These are phyloP conservation scores for Stephania cephalantha DNA, from an alignment of 164 flowering plant species.

Conservation along the genomic window DNA sequence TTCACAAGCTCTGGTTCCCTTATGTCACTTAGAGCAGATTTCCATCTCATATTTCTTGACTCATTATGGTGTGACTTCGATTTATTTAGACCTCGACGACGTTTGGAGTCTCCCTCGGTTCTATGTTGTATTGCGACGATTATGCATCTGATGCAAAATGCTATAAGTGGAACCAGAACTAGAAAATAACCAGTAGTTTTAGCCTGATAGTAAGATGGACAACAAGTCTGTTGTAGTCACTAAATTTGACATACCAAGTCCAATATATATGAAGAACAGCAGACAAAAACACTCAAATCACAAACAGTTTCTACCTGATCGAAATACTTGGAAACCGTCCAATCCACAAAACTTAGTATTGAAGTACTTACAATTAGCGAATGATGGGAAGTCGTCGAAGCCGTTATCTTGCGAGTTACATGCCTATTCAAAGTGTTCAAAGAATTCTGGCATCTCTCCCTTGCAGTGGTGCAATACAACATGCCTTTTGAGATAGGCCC, in stretches of 20 bases:
- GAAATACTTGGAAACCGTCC: neutral
- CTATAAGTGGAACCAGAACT: slow-evolving; percentile 49
- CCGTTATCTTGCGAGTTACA: slow-evolving; percentile 10
- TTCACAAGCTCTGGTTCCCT: slow-evolving; percentile 27
- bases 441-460: slow-evolving; percentile 10
- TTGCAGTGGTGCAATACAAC: neutral
- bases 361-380: slow-evolving; percentile 23
- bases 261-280: slow-evolving; percentile 4
- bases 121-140: slow-evolving; percentile 25
- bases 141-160: slow-evolving; percentile 50
- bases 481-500: slow-evolving; percentile 11
- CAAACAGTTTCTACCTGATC: neutral
- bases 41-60: slow-evolving; percentile 38
- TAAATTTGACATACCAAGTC: slow-evolving; percentile 7
- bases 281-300: neutral
- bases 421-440: slow-evolving; percentile 10
- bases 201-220: slow-evolving; percentile 42
- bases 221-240: slow-evolving; percentile 24
- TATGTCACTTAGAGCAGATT: slow-evolving; percentile 34
- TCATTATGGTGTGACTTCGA: slow-evolving; percentile 16
- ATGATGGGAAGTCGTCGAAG: slow-evolving; percentile 16
- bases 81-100: slow-evolving; percentile 15
- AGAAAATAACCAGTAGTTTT: slow-evolving; percentile 43
- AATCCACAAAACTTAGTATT: neutral
- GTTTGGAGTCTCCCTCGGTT: slow-evolving; percentile 17